Base-by-base conservation (phyloP, 2,329 filamentous ascomycete genomes). In the Dactylella cylindrospora region DNA sequence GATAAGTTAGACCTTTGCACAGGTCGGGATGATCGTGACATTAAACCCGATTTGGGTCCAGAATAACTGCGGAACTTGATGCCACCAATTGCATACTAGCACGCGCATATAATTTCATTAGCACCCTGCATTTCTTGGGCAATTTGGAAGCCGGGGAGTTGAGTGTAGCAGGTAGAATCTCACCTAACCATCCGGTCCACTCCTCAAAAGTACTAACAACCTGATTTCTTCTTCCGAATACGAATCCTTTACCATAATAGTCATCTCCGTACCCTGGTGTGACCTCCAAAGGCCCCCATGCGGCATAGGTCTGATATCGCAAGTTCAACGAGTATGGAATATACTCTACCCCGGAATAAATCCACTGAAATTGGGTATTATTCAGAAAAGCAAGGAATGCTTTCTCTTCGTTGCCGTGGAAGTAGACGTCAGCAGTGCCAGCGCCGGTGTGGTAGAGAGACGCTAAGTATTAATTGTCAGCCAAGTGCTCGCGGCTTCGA, bases 61-160 rank as follows among this genome's bases (percentile, higher is more conserved):
- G 39, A 61, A 61, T 5, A 61, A 29, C 35, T 61, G 40, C 2
- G 55, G 55, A 15, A 61, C 47, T 29, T 61, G 55, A 31, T 61
- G 55, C 55, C 55, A 52, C 55, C 55, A 61, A 25, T 61, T 47
- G 31, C 55, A 61, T 43, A 53, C 55, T 61, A 44, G 6, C 10
- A 9, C 3, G 3, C 33, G 22, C 15, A 38, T 3, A 15, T 5
- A 6, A 38, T 38, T 6, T n/a, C 4, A 38, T 38, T 38, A 38
- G 33, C 15, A 6, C 3, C 15, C 12, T 12, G 33, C 3, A 8
- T 8, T 15, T 19, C 3, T 17, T 19, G 13, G 13, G 9, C 22
- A 19, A 35, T 35, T n/a, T n/a, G n/a, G n/a, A n/a, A n/a, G n/a
- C n/a, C n/a, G n/a, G n/a, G n/a, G n/a, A n/a, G n/a, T n/a, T n/a